Evolutionary conservation across 2,329 filamentous ascomycete genomes (phyloP).

Genomic region (Cercospora janseana): DNA sequence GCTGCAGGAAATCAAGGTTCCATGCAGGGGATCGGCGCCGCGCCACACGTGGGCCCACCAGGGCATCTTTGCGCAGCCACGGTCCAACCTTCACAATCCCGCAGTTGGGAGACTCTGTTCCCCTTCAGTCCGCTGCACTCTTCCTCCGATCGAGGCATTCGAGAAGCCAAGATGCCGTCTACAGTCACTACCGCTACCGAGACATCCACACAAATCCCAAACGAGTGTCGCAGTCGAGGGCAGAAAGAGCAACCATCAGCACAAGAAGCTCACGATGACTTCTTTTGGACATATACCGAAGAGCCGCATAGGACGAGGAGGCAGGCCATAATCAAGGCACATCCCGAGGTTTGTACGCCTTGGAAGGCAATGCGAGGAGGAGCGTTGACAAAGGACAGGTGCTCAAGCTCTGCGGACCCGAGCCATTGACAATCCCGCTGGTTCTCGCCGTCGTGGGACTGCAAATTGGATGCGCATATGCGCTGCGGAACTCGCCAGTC

Average conservation of each 20-base stretch:
- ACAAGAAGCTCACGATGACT: conserved; percentile 52
- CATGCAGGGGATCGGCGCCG: no score
- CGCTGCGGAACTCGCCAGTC: conserved; percentile 73
- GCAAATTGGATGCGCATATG: conserved; percentile 74
- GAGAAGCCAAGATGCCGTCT: conserved; percentile 6
- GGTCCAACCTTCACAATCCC: no score
- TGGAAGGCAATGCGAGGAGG: conserved; percentile 49
- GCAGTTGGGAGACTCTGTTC: not conserved
- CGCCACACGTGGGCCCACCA: no score
- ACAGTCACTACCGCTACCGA: conserved; percentile 32
- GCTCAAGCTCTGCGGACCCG: conserved; percentile 92
- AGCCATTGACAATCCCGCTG: conserved; percentile 92
- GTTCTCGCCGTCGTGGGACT: conserved; percentile 79
- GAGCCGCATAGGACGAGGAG: conserved; percentile 91
- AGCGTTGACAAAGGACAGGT: conserved; percentile 57
- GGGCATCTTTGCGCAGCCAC: no score
- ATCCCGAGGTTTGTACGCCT: conserved; percentile 70
- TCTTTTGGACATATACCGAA: conserved; percentile 99
- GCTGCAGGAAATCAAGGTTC: no score
- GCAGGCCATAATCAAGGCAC: conserved; percentile 94
- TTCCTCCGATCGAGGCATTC: not conserved
- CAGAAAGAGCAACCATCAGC: conserved; percentile 24
- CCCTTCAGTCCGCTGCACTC: not conserved
- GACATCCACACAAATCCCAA: conserved; percentile 8
- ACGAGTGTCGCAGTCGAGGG: not conserved